These are phyloP conservation scores for Escallonia herrerae DNA, from an alignment of 129 eudicot genomes.

Conservation along the genomic window DNA sequence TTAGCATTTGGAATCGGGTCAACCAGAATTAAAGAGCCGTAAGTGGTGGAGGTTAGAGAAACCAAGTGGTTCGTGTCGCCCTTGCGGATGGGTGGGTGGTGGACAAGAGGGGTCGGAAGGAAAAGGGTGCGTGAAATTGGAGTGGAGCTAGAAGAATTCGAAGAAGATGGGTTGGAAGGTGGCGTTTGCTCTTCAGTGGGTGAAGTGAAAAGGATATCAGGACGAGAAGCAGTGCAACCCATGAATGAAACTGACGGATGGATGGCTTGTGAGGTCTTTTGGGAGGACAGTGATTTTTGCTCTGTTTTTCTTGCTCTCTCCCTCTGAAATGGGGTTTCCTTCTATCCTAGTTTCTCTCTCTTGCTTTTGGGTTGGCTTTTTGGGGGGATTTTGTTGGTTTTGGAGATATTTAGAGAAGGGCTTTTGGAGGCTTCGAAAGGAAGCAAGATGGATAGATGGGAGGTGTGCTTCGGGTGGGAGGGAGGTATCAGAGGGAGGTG, in stretches of 20 bases:
- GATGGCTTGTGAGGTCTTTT: background rate
- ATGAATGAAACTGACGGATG: conserved; percentile 14
- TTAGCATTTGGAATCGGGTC: conserved; percentile 21
- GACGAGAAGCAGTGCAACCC: conserved; percentile 94
- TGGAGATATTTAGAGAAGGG: too few relatives aligned
- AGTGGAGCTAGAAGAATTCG: conserved; percentile 40
- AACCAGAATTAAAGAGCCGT: conserved; percentile 60
- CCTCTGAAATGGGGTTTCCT: too few relatives aligned
- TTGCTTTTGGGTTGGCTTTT: too few relatives aligned
- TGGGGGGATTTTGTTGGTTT: too few relatives aligned
- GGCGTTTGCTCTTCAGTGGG: conserved; percentile 33
- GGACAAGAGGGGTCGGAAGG: conserved; percentile 67
- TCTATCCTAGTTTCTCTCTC: too few relatives aligned
- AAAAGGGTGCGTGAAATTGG: conserved; percentile 71
- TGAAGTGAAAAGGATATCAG: conserved; percentile 28
- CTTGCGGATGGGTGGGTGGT: conserved; percentile 66
- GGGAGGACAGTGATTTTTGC: background rate
- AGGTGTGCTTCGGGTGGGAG: too few relatives aligned
- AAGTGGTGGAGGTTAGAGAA: conserved; percentile 85
- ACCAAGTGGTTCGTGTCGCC: conserved; percentile 90
- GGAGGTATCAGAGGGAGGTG: too few relatives aligned
- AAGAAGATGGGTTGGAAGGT: conserved; percentile 34
- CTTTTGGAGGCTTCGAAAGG: background rate
- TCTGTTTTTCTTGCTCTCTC: too few relatives aligned
- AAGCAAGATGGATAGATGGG: background rate